A percentile compares a stretch with the other conserved stretches of the same genome.
Conservation (phyloP, 192 early-diverging fungal species). For the Backusella morwellensis region DNA sequence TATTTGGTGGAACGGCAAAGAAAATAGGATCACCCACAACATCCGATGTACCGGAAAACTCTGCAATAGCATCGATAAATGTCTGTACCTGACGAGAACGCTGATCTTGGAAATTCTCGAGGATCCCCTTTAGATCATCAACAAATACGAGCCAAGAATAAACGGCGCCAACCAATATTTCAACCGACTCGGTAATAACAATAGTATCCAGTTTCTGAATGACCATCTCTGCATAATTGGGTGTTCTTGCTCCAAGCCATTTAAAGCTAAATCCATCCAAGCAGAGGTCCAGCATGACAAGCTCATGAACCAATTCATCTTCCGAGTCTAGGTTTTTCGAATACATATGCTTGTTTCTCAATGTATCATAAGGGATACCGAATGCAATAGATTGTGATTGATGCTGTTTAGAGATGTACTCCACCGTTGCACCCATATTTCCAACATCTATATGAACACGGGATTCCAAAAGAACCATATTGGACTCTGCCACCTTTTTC, state of each 20-base stretch:
- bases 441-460: slow-evolving; percentile 52
- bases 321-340: slow-evolving; percentile 36
- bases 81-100: slow-evolving; percentile 54
- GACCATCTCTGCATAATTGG: slow-evolving; percentile 46
- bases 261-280: slow-evolving; percentile 43
- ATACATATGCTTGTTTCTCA: slow-evolving; percentile 18
- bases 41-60: slow-evolving; percentile 36
- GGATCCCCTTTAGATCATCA: slow-evolving; percentile 50
- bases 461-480: slow-evolving; percentile 50
- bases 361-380: slow-evolving; percentile 58
- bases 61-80: slow-evolving; percentile 52
- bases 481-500: slow-evolving; percentile 41
- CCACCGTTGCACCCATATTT: slow-evolving; percentile 52
- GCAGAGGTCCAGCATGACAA: slow-evolving; percentile 48
- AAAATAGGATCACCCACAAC: slow-evolving; percentile 63
- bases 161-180: slow-evolving; percentile 68
- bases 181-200: slow-evolving; percentile 67
- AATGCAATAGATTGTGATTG: slow-evolving; percentile 29
- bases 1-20: slow-evolving; percentile 59
- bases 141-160: slow-evolving; percentile 66
- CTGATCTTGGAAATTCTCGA: slow-evolving; percentile 46
- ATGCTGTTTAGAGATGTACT: slow-evolving; percentile 43
- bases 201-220: slow-evolving; percentile 47
- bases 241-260: slow-evolving; percentile 45
- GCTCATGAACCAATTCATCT: slow-evolving; percentile 33